These are phyloP conservation scores for Phialocephala sp. DNA, from an alignment of 2,329 filamentous ascomycete species.

Conservation along the genomic window DNA sequence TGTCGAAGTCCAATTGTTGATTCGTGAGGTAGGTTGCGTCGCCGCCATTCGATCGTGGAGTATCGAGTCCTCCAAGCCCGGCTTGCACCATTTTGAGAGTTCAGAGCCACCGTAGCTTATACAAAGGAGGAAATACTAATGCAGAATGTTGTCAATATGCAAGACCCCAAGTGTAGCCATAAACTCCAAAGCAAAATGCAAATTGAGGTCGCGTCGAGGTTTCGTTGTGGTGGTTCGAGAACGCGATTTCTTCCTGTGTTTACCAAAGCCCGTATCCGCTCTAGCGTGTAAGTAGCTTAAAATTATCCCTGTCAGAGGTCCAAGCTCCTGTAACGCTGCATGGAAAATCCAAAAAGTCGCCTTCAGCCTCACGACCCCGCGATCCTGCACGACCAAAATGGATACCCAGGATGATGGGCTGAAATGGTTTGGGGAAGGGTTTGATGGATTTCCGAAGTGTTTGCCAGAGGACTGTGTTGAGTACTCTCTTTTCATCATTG, in stretches of 20 bases:
- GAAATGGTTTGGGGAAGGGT: conserved; percentile 70
- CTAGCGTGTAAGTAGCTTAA: conserved; percentile 19
- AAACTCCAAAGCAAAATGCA: conserved; percentile 39
- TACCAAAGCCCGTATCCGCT: conserved; percentile 25
- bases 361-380: conserved; percentile 19
- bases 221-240: conserved; percentile 18
- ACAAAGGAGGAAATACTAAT: conserved; percentile 29
- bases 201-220: conserved; percentile 20
- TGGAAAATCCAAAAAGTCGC: conserved; percentile 13
- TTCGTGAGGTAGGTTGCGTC: conserved; percentile 81
- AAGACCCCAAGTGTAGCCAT: conserved; percentile 37
- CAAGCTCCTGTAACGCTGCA: conserved; percentile 18
- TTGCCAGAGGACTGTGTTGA: conserved; percentile 86
- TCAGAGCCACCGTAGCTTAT: conserved; percentile 31
- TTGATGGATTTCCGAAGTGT: conserved; percentile 61
- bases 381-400: conserved; percentile 37
- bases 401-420: conserved; percentile 57
- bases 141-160: conserved; percentile 33
- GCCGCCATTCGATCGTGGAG: conserved; percentile 82
- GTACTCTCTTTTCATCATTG: conserved; percentile 78
- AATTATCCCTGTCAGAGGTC: conserved; percentile 9
- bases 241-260: conserved; percentile 38
- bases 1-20: conserved; percentile 73
- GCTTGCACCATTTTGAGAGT: conserved; percentile 62
- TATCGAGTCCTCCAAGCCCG: conserved; percentile 73